These are phyloP conservation scores for Exserohilum turcica DNA, from an alignment of 2,329 filamentous ascomycete genomes.

Conservation along the genomic window DNA sequence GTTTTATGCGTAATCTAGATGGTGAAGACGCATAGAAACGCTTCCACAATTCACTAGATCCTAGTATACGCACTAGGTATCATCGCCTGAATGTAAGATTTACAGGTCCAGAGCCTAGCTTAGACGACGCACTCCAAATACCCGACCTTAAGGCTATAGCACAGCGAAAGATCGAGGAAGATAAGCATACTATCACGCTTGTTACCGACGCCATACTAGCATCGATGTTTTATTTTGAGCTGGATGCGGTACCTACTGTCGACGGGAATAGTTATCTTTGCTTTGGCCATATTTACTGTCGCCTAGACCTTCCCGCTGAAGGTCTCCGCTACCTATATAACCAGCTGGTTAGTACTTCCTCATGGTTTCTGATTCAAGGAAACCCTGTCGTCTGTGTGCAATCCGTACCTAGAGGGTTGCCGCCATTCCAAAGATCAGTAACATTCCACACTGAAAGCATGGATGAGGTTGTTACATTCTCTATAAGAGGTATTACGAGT, in stretches of 20 bases:
- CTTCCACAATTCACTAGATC: neutral
- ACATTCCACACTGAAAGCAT: neutral
- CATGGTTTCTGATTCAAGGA: neutral
- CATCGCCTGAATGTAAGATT: neutral
- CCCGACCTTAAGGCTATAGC: neutral
- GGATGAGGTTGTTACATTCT: neutral
- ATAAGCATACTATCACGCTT: neutral
- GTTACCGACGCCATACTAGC: neutral
- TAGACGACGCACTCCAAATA: neutral
- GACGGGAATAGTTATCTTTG: neutral
- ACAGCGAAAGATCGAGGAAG: neutral
- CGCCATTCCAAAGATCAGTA: neutral
- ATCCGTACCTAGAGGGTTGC: neutral
- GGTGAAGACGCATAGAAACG: neutral
- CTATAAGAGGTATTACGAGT: neutral
- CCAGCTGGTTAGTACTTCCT: neutral
- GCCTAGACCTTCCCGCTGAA: neutral
- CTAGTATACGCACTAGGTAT: neutral
- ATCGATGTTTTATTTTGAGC: neutral
- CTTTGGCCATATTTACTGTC: neutral
- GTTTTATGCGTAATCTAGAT: conserved; percentile 1
- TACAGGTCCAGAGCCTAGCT: neutral
- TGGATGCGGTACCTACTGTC: neutral
- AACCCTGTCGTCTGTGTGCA: neutral
- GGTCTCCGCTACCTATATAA: conserved; percentile 1